Base-by-base conservation (phyloP, 2,329 filamentous ascomycete species). In the Chlorencoelia australis region DNA sequence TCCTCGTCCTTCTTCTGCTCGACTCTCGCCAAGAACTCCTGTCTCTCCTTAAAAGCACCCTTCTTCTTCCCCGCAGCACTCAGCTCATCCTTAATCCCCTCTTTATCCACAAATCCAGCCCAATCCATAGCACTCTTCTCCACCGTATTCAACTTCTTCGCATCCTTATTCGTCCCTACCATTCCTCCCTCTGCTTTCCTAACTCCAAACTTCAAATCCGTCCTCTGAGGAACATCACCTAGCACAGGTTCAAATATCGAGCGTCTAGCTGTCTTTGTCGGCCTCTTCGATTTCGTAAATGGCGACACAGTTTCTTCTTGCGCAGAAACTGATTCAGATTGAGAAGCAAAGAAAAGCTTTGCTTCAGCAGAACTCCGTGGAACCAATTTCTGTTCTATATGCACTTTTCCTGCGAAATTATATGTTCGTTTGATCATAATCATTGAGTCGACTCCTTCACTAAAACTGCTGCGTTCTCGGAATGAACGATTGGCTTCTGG, bases 111-210 rank as follows among this genome's bases (percentile, higher is more conserved):
- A 49, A 72, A 82, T 9, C 76, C 75, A 3, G 77, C 78, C 78
- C 78, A 82, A 57, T 82, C 78, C 71, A 82, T 77, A 35, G 75
- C 68, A 49, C 75, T 80, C 67, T 82, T 82, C 60, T 82, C 76
- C 11, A 82, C 74, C 11, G 76, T 79, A 53, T 78, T 82, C 46
- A 82, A 63, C 54, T 81, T 82, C 64, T 71, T 75, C 69, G 34
- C 41, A 41, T 69, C 65, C 11, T 65, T 65, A 29, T 65, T 68
- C 35, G 63, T 65, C 33, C 68, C 64, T 48, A 63, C 61, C 35
- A 69, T 57, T 7, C 39, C 22, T 4, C 17, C 36, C 2, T 39
- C 29, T 21, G 34, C 41, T 16, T 40, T 49, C 7, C 65, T 59
- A 45, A 75, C 57, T 30, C 73, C 69, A 11, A 80, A 67, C 47